phyloP scores from a whole-genome alignment of 352 stramenopile species.

The Pythium sp. region DNA sequence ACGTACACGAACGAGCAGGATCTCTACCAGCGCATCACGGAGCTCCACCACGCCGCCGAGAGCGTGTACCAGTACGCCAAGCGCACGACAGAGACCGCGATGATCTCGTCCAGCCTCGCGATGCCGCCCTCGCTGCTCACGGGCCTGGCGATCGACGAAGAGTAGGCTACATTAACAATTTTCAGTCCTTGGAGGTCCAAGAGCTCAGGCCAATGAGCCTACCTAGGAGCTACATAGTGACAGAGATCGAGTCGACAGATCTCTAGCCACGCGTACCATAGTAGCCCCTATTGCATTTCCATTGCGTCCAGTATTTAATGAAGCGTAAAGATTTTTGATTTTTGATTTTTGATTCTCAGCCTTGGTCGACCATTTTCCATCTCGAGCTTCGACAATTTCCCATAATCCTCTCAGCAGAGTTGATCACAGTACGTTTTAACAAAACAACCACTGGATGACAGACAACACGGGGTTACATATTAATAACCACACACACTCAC shows the following conservation, averaged over 20 bases:
- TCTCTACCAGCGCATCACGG: conserved; percentile 15
- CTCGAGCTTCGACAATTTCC: too few species aligned
- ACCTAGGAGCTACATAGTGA: not conserved
- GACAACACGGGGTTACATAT: too few species aligned
- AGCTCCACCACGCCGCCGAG: conserved; percentile 16
- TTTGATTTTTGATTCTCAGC: not conserved
- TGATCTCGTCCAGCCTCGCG: conserved; percentile 5
- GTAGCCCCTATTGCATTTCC: not conserved
- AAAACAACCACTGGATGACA: too few species aligned
- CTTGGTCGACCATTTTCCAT: not conserved
- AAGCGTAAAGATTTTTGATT: not conserved
- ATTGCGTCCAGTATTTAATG: not conserved
- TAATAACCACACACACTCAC: too few species aligned
- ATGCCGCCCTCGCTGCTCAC: conserved; percentile 1
- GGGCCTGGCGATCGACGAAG: conserved; percentile 6
- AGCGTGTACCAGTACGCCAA: conserved; percentile 19
- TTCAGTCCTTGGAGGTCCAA: not conserved
- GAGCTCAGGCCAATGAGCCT: not conserved
- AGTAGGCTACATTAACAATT: not conserved
- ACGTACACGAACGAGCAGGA: not conserved
- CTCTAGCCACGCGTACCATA: not conserved
- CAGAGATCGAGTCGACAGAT: not conserved
- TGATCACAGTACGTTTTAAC: too few species aligned
- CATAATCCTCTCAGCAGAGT: too few species aligned
- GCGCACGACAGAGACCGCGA: conserved; percentile 10